Evolutionary conservation across 352 stramenopile genomes (phyloP), one percentile per base, ranked within the genome.

Genomic region (Globisporangium cederbergense): DNA sequence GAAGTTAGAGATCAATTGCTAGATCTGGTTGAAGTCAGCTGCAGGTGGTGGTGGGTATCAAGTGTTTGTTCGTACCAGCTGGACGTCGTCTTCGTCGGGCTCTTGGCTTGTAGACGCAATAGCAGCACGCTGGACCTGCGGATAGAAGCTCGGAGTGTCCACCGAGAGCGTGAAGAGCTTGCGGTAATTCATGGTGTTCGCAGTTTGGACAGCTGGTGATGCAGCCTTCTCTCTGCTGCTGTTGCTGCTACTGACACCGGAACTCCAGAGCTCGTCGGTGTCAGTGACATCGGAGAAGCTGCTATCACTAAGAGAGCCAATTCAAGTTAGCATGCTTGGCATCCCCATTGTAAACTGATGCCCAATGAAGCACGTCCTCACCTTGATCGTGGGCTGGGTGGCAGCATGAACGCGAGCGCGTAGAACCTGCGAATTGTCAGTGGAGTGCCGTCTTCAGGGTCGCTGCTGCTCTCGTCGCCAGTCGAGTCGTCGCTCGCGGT

Each of bases 81-180:
- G 47, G 13, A 22, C 10, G 9, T 74, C 47, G 11, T 71, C 47
- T 18, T 60, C 46, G 3, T 43, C 16, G 4, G 30, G 32, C 22
- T 62, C 55, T 42, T 40, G 11, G 18, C n/a, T 57, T 22, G 38
- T 10, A 18, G 20, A 32, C 34, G 6, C 8, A 25, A 28, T 11
- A n/a, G 28, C 22, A 25, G 20, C 38, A 20, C 22, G 25, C 16
- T 30, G 36, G 25, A 18, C 30, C 28, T 64, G 50, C 13, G 77
- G 77, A 52, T 68, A 70, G 64, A 86, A 86, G 51, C 60, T 78
- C 16, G 77, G 73, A 4, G 75, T 81, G 14, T 69, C 46, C 1
- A 75, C 71, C 49, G 75, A 86, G 49, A 86, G 62, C 3, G 68
- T 62, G 46, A 74, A 73, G 22, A 60, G 65, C 58, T 72, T 73